Conservation (phyloP, 306 rosid species). For the Chamaecrista fasciculata region DNA sequence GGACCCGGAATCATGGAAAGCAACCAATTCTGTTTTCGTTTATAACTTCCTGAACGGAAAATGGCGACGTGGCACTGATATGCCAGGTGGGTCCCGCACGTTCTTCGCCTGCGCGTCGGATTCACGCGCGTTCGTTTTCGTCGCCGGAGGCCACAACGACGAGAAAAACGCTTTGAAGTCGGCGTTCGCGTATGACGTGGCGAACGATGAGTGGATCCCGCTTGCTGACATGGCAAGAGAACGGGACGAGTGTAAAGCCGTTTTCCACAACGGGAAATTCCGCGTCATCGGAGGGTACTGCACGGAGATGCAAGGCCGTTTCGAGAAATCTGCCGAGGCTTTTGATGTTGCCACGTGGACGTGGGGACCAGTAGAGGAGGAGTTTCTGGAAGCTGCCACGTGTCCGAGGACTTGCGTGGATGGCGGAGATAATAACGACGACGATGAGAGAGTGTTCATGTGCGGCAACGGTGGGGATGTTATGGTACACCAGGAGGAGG, state of each 20-base stretch:
- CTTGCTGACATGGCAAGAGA: slow-evolving; percentile 58
- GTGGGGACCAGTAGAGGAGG: slow-evolving; percentile 42
- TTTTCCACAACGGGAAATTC: slow-evolving; percentile 41
- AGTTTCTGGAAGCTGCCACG: slow-evolving; percentile 34
- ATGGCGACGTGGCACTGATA: slow-evolving; percentile 67
- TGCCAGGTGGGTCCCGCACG: slow-evolving; percentile 64
- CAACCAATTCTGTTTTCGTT: slow-evolving; percentile 48
- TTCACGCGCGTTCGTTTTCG: slow-evolving; percentile 34
- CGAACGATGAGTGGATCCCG: slow-evolving; percentile 38
- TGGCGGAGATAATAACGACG: slow-evolving; percentile 19
- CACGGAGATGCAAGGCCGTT: slow-evolving; percentile 67
- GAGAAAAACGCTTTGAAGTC: slow-evolving; percentile 67
- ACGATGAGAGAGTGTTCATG: slow-evolving; percentile 27
- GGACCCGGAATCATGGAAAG: slow-evolving; percentile 59
- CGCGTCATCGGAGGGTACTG: slow-evolving; percentile 61
- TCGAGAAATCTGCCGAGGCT: slow-evolving; percentile 53
- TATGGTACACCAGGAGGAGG: neutral
- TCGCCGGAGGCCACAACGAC: slow-evolving; percentile 67
- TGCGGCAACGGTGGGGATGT: slow-evolving; percentile 35
- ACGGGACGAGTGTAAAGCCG: slow-evolving; percentile 68
- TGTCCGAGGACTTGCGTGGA: slow-evolving; percentile 52
- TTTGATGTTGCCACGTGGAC: slow-evolving; percentile 44
- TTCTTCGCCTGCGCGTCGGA: slow-evolving; percentile 64
- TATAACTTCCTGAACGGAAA: slow-evolving; percentile 39
- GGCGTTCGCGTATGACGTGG: slow-evolving; percentile 51